Percentiles rank a stretch among this genome's conserved stretches.
Conservation (phyloP, 306 rosid species). For the Acmispon strigosus region DNA sequence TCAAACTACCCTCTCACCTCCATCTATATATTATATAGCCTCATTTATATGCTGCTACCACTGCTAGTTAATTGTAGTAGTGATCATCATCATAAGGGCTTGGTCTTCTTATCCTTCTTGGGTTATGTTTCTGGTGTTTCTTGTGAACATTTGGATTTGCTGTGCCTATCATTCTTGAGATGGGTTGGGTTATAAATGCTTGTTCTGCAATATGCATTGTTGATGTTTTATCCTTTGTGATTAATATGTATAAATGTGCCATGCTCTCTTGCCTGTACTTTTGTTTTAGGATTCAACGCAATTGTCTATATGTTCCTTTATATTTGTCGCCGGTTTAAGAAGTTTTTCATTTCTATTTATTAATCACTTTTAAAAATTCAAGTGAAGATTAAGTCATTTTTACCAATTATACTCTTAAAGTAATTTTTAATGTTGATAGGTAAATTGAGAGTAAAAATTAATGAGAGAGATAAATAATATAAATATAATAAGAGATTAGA, state of each 20-base stretch:
- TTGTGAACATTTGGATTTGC: background rate
- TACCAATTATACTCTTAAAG: too few relatives aligned
- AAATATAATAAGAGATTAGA: too few relatives aligned
- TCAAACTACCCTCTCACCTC: background rate
- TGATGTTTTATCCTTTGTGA: background rate
- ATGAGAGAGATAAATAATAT: too few relatives aligned
- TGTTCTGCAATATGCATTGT: background rate
- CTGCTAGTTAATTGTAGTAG: background rate
- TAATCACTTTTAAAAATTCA: too few relatives aligned
- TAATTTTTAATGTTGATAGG: too few relatives aligned
- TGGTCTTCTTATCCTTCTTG: background rate
- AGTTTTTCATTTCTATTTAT: too few relatives aligned
- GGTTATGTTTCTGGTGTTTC: background rate
- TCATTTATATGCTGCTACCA: background rate
- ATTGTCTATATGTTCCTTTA: too few relatives aligned
- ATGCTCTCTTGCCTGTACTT: background rate
- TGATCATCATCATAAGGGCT: background rate
- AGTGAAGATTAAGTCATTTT: too few relatives aligned
- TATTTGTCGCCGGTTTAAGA: too few relatives aligned
- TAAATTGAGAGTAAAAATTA: too few relatives aligned
- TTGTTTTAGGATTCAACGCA: background rate
- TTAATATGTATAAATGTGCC: background rate
- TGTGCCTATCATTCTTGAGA: background rate
- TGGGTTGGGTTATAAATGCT: background rate
- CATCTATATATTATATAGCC: background rate